A percentile compares a stretch with the other conserved stretches of the same genome.
Conservation (phyloP, 2,329 filamentous ascomycete species). For the Westerdykella sp. region DNA sequence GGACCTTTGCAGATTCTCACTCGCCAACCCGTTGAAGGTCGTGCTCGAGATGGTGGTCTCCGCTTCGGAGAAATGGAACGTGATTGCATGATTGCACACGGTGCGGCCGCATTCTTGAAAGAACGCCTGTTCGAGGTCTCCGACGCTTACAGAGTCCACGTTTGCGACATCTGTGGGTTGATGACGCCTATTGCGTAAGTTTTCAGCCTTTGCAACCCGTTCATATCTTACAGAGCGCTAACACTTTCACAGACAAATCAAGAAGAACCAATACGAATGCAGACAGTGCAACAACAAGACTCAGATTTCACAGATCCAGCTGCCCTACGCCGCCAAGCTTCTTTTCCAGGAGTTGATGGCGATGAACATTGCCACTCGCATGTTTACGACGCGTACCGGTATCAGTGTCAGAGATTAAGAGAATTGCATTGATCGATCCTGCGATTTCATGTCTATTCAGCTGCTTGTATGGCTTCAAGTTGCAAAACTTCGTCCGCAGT, state of each 20-base stretch:
- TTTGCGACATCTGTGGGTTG: conserved; percentile 96
- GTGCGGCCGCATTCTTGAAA: conserved; percentile 93
- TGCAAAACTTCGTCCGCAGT: no score
- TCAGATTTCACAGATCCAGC: conserved; percentile 94
- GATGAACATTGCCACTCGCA: conserved; percentile 96
- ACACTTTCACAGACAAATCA: conserved; percentile 62
- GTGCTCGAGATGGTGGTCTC: conserved; percentile 93
- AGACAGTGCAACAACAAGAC: conserved; percentile 99
- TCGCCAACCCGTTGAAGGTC: conserved; percentile 93
- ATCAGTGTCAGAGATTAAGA: conserved; percentile 56
- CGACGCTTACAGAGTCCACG: conserved; percentile 94
- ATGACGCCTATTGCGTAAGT: conserved; percentile 99
- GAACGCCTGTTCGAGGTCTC: conserved; percentile 96
- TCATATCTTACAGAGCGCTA: conserved; percentile 10
- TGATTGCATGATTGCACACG: conserved; percentile 99
- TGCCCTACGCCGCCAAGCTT: conserved; percentile 95
- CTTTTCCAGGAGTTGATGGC: conserved; percentile 96
- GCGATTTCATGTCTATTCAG: no score
- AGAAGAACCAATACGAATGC: conserved; percentile 94
- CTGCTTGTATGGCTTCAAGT: no score
- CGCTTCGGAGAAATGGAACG: conserved; percentile 99
- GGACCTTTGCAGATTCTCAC: conserved; percentile 97
- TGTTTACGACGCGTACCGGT: conserved; percentile 85
- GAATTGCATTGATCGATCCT: not conserved
- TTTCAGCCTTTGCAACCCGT: not conserved